A percentile compares a stretch with the other conserved stretches of the same genome.
Conservation (phyloP, 2,329 filamentous ascomycete genomes). For the Calonectria naviculata region DNA sequence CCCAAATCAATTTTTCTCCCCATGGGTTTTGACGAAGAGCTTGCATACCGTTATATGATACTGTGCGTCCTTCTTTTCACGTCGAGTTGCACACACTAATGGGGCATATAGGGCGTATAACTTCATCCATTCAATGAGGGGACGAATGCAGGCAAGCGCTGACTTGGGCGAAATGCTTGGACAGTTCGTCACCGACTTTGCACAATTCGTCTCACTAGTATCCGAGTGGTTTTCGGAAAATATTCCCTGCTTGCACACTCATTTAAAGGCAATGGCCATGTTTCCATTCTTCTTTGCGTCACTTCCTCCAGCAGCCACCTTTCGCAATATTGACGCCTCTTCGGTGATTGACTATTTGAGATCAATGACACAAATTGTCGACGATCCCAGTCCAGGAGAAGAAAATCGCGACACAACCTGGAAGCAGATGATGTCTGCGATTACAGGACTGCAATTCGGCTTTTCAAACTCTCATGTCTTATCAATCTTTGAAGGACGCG, state of each 20-base stretch:
- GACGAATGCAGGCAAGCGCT: neutral
- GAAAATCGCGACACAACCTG: neutral
- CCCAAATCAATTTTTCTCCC: neutral
- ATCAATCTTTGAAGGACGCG: neutral
- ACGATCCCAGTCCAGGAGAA: neutral
- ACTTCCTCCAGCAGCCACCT: neutral
- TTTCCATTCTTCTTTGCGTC: neutral
- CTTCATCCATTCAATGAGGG: neutral
- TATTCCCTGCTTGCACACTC: neutral
- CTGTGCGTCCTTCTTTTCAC: neutral
- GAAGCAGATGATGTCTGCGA: neutral
- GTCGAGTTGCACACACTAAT: neutral
- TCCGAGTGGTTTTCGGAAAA: neutral
- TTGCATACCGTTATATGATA: neutral
- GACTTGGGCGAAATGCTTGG: neutral
- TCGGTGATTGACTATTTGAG: neutral
- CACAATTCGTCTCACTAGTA: neutral
- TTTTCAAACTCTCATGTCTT: neutral
- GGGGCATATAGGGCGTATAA: neutral
- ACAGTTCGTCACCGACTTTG: neutral
- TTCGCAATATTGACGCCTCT: neutral
- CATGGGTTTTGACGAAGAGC: neutral
- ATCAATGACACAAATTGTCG: neutral
- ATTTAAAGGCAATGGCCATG: neutral
- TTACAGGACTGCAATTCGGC: neutral